Evolutionary conservation across 768 basidiomycete species (phyloP), one percentile per base, ranked within the genome.

Genomic region (Leccinum rimulosum): DNA sequence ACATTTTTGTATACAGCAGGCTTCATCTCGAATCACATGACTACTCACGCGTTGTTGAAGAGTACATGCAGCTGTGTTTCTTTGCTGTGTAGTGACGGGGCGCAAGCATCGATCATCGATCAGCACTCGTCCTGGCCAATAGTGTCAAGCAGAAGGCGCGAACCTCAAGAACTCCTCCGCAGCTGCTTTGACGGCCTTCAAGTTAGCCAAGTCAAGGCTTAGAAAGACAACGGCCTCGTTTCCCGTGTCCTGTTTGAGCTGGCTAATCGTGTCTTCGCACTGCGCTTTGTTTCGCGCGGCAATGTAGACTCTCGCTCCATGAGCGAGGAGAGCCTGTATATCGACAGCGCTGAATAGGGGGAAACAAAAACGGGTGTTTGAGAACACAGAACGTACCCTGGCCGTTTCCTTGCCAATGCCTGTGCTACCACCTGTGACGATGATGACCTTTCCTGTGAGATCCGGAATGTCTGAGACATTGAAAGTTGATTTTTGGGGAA

Each of bases 41-140:
- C 11, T 19, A 50, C 82, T 54, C 51, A 82, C 80, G 75, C 82
- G 48, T 79, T 83, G 58, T 83, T 82, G 69, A 80, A 77, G 8
- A 85, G 69, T 6, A 81, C 73, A 55, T 84, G 73, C 15, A 85
- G 68, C 56, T 73, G 68, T 2, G 61, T 72, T 62, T 84, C 82
- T 59, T 77, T 77, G 33, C 78, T 80, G 47, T 25, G 22, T 22
- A 47, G 19, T 33, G 11, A 47, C 6, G 45, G 10, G 25, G 6
- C 19, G 11, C 19, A 12, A 22, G 45, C 11, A 11, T 33, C 31
- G 31, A 31, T 31, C 31, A 35, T 35, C 12, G 35, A 35, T 49
- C 48, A 51, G 30, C 6, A 14, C 25, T 15, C 33, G 15, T 43
- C 40, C 40, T 12, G 27, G 38, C 3, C n/a, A 0, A 2, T 14